These are phyloP conservation scores for Chloromonas sp. DNA, from an alignment of 163 green algal genomes.

Conservation along the genomic window DNA sequence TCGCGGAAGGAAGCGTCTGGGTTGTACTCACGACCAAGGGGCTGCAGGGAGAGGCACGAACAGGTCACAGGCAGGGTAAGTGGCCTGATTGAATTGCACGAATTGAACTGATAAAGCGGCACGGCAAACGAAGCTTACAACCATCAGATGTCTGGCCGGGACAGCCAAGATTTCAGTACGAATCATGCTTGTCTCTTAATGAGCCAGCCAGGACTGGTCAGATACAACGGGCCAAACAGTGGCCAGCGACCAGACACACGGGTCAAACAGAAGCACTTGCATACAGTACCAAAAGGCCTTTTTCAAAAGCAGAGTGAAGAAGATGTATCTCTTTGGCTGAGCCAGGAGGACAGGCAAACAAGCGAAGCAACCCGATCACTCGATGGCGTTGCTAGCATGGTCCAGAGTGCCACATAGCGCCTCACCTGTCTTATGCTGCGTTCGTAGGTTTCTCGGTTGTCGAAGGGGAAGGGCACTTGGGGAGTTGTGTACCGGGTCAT, in stretches of 20 bases:
- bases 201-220: no score
- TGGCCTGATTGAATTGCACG: no score
- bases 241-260: background rate
- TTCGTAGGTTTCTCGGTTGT: slow-evolving; percentile 78
- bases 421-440: slow-evolving; percentile 51
- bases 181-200: no score
- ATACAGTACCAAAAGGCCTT: background rate
- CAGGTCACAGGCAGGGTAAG: no score
- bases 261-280: background rate
- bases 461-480: slow-evolving; percentile 77
- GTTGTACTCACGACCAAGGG: slow-evolving; percentile 81
- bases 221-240: no score
- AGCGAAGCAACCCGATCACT: no score
- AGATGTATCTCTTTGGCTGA: background rate
- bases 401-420: background rate
- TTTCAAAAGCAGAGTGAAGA: background rate
- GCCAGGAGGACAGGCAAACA: background rate
- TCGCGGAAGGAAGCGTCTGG: slow-evolving; percentile 80
- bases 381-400: no score
- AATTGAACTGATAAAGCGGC: no score
- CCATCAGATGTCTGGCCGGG: no score
- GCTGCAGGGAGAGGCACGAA: slow-evolving; percentile 32
- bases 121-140: no score
- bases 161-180: no score
- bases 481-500: slow-evolving; percentile 57